Percentiles rank a stretch among this genome's conserved stretches.
Evolutionary conservation across 2,329 filamentous ascomycete genomes (phyloP).

Genomic region (Diaporthe sp.): DNA sequence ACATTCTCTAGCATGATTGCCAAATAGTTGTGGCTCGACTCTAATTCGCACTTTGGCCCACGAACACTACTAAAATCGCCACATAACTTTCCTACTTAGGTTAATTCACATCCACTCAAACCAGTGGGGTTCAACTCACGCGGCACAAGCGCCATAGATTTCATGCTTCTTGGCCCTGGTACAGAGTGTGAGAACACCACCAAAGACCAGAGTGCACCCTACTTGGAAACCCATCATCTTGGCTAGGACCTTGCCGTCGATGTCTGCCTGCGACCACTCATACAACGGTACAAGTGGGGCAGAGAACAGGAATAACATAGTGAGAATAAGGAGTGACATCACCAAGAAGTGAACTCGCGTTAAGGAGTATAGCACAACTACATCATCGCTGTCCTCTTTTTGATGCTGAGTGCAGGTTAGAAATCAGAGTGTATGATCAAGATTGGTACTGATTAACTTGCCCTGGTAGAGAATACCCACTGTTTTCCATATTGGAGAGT

Average conservation of each 20-base stretch:
- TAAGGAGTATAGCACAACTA: not conserved
- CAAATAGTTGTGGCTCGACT: no score
- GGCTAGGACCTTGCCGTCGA: not conserved
- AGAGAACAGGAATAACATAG: constrained; percentile 11
- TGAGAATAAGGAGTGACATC: not conserved
- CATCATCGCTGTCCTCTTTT: no score
- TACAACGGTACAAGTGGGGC: constrained; percentile 6
- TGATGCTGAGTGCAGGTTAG: no score
- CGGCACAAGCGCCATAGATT: constrained; percentile 18
- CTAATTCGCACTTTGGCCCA: no score
- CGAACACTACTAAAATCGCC: no score
- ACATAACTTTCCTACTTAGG: no score
- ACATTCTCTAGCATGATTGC: no score
- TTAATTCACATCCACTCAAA: not conserved
- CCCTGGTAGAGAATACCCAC: constrained; percentile 2
- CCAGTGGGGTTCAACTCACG: not conserved
- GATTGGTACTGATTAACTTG: fast-evolving
- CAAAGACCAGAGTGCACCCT: constrained; percentile 5
- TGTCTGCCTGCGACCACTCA: not conserved
- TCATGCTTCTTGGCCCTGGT: constrained; percentile 30
- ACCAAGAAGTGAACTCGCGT: not conserved
- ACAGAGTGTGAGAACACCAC: constrained; percentile 15
- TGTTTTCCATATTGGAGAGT: not conserved
- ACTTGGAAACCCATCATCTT: constrained; percentile 34
- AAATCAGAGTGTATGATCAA: no score